phyloP scores from a whole-genome alignment of 495 filamentous ascomycete genomes.

The Neurospora africana region DNA sequence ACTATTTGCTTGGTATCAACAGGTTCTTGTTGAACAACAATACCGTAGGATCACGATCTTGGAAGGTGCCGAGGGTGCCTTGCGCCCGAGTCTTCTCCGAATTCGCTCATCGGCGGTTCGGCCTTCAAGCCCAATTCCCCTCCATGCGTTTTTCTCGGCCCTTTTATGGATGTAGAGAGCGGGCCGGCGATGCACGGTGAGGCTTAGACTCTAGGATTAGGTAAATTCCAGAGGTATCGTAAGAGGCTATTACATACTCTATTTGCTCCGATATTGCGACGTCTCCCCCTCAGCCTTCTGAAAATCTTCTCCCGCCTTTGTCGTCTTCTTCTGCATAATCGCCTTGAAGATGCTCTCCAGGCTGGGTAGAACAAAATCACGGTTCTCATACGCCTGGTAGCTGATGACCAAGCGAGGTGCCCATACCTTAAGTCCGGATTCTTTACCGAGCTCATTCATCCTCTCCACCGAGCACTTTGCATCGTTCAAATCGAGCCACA shows the following conservation, averaged over 20 bases:
- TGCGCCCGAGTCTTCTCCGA: neutral
- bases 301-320: neutral
- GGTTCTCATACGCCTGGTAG: constrained; percentile 47
- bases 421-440: constrained; percentile 43
- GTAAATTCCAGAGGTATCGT: neutral
- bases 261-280: constrained; percentile 16
- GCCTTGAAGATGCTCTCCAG: constrained; percentile 40
- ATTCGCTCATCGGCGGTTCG: neutral
- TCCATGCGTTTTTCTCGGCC: neutral
- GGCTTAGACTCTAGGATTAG: neutral
- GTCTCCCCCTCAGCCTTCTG: constrained; percentile 2
- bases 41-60: neutral
- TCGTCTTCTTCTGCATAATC: constrained; percentile 16
- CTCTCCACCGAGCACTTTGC: constrained; percentile 30
- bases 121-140: neutral
- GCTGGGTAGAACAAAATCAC: constrained; percentile 36
- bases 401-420: constrained; percentile 51
- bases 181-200: neutral
- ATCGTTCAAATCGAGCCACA: constrained; percentile 71
- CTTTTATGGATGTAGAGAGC: neutral
- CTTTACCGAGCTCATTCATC: constrained; percentile 39
- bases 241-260: neutral
- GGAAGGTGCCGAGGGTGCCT: neutral
- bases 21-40: neutral
- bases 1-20: neutral